Evolutionary conservation across 768 basidiomycete species (phyloP).

Genomic region (Gloeostereum incarnatum): DNA sequence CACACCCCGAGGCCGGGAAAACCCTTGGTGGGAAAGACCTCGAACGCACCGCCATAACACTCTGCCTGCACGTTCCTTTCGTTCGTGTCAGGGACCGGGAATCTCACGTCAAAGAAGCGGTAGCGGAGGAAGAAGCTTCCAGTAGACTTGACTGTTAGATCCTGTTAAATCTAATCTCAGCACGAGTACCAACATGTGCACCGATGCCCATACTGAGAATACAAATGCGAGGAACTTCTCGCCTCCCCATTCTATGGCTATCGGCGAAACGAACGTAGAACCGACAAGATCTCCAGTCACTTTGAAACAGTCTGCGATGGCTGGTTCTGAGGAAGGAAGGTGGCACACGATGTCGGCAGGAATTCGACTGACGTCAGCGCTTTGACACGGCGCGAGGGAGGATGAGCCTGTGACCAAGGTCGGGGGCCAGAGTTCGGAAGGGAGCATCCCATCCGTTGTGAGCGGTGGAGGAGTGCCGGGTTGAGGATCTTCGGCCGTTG

Average conservation of each 20-base stretch:
- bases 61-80: slow-evolving; percentile 46
- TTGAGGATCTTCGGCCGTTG: too few relatives aligned
- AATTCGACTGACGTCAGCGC: too few relatives aligned
- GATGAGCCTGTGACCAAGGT: too few relatives aligned
- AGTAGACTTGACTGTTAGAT: slow-evolving; percentile 57
- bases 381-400: too few relatives aligned
- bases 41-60: slow-evolving; percentile 56
- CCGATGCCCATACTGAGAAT: slow-evolving; percentile 52
- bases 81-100: slow-evolving; percentile 19
- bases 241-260: slow-evolving; percentile 44
- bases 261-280: slow-evolving; percentile 48
- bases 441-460: too few relatives aligned
- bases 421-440: too few relatives aligned
- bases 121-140: slow-evolving; percentile 67
- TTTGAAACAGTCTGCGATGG: too few relatives aligned
- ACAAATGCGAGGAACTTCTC: slow-evolving; percentile 49
- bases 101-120: slow-evolving; percentile 55
- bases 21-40: slow-evolving; percentile 64
- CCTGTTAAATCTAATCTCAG: slow-evolving; percentile 27
- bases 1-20: slow-evolving; percentile 65
- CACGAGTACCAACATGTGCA: not conserved
- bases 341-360: too few relatives aligned
- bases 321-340: too few relatives aligned
- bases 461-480: too few relatives aligned
- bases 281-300: slow-evolving; percentile 58